Conservation (phyloP, 2,329 filamentous ascomycete species). For the Hypoxylon sp. region DNA sequence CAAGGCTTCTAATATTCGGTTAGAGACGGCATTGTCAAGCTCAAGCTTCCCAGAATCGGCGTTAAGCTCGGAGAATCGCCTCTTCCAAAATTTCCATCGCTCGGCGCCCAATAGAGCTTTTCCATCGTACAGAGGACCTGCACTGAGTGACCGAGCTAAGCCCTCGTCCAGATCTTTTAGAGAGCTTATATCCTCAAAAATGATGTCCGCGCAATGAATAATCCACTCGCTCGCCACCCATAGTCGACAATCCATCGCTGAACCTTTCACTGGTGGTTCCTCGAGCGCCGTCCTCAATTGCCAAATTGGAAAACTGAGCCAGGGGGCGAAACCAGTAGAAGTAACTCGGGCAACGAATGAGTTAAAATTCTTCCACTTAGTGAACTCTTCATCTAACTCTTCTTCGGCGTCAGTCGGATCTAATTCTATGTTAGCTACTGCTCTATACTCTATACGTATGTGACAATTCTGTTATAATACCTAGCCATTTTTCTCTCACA, state of each 20-base stretch:
- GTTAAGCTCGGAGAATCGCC: neutral
- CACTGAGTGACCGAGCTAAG: neutral
- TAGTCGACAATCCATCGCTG: neutral
- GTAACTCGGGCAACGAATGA: conserved; percentile 21
- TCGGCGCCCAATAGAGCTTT: neutral
- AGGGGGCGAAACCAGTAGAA: neutral
- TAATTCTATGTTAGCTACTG: neutral
- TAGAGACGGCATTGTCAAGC: neutral
- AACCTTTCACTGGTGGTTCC: neutral
- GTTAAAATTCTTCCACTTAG: conserved; percentile 20
- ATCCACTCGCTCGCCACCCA: conserved; percentile 5
- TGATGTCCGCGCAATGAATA: neutral
- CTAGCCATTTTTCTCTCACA: neutral
- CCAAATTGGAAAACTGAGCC: conserved; percentile 15
- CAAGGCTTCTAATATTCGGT: neutral
- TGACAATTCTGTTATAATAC: neutral
- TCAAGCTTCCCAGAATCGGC: neutral
- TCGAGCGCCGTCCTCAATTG: conserved; percentile 19
- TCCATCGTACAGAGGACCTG: neutral
- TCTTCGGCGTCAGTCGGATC: neutral
- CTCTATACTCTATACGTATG: neutral
- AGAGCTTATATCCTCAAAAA: neutral
- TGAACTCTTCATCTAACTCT: neutral
- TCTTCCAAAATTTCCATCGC: conserved; percentile 6
- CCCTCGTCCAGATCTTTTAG: neutral